phyloP scores from a whole-genome alignment of 208 protist genomes.

The Trichomonas vaginalis region DNA sequence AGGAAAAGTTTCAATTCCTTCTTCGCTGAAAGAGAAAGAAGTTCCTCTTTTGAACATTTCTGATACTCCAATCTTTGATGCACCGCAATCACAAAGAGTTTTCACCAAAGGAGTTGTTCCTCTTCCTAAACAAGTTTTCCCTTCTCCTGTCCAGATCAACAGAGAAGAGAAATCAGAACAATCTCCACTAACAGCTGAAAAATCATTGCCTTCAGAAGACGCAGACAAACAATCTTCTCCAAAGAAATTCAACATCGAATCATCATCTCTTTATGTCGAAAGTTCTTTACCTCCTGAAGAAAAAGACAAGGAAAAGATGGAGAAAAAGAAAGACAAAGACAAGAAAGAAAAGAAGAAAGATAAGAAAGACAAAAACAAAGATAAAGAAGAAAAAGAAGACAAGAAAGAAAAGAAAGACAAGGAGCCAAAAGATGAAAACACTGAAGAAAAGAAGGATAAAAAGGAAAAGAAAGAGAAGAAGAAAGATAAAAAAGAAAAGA shows the following conservation, averaged over 20 bases:
- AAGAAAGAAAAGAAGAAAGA: too few relatives aligned
- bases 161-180: not conserved
- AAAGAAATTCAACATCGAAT: not conserved
- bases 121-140: not conserved
- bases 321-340: too few relatives aligned
- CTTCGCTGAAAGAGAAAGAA: not conserved
- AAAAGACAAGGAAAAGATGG: not conserved
- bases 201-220: not conserved
- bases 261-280: not conserved
- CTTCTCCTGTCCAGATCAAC: not conserved
- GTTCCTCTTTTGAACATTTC: not conserved
- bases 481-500: too few relatives aligned
- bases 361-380: too few relatives aligned
- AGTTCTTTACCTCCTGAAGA: not conserved
- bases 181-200: not conserved
- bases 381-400: too few relatives aligned
- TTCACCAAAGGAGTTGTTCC: not conserved
- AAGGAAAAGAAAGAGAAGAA: too few relatives aligned
- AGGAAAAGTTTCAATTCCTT: not conserved
- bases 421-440: too few relatives aligned
- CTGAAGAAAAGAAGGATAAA: too few relatives aligned
- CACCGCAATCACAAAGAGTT: not conserved
- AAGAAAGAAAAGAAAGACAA: too few relatives aligned
- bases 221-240: not conserved
- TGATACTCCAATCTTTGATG: not conserved